Conservation (phyloP, 129 eudicot species). For the Flaveria robusta region DNA sequence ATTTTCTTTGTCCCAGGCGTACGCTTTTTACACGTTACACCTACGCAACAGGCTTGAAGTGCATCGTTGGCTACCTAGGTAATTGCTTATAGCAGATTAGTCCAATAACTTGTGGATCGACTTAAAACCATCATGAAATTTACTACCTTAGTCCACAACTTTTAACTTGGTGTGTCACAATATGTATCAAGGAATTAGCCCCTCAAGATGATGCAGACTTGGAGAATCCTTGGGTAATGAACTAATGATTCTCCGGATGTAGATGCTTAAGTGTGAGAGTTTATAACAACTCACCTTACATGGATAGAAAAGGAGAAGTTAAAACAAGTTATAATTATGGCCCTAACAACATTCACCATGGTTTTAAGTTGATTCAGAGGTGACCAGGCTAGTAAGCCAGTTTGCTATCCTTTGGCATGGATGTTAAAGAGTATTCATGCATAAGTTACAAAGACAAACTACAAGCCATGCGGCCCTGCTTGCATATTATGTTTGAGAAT, state of each 20-base stretch:
- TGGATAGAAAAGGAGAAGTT: too few species aligned
- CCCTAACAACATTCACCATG: not conserved
- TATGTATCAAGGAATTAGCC: not conserved
- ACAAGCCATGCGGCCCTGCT: too few species aligned
- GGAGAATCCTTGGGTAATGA: not conserved
- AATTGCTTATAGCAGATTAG: not conserved
- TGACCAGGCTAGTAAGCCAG: too few species aligned
- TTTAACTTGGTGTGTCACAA: not conserved
- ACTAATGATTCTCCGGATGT: not conserved
- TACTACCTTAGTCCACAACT: not conserved
- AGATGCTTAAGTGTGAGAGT: not conserved
- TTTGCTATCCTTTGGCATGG: too few species aligned
- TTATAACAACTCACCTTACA: not conserved
- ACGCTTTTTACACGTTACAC: not conserved
- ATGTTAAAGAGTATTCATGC: too few species aligned
- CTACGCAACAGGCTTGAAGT: not conserved
- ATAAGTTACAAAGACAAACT: too few species aligned
- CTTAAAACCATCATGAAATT: not conserved
- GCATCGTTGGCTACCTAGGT: not conserved
- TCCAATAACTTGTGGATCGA: not conserved
- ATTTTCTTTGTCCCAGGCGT: not conserved
- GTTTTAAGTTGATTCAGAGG: not conserved
- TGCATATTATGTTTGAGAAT: too few species aligned
- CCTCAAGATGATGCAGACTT: not conserved
- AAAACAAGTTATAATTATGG: not conserved